phyloP scores from a whole-genome alignment of 1,139 yeast genomes.

The Candida sp. region DNA sequence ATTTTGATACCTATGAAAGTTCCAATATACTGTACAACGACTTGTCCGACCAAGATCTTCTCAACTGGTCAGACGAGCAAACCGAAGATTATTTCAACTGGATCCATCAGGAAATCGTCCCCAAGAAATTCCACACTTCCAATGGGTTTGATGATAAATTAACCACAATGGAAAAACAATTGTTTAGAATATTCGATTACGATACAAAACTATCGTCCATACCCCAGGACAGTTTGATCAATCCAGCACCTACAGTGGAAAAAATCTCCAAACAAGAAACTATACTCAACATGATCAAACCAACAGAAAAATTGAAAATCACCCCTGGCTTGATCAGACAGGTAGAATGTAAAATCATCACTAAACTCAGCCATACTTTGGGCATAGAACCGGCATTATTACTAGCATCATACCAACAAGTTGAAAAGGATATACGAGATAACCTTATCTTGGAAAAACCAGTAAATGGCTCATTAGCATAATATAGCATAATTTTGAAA shows the following conservation, averaged over 20 bases:
- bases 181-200: conserved; percentile 31
- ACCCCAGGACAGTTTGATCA: conserved; percentile 2
- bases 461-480: neutral
- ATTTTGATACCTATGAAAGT: conserved; percentile 11
- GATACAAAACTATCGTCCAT: conserved; percentile 8
- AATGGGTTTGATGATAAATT: conserved; percentile 13
- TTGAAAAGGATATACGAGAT: conserved; percentile 1
- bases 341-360: neutral
- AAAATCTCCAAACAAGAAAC: neutral
- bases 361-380: neutral
- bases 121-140: conserved; percentile 15
- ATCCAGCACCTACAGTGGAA: neutral
- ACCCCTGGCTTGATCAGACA: neutral
- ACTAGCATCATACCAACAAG: neutral
- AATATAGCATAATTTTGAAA: no score
- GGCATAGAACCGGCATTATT: neutral
- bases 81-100: conserved; percentile 39
- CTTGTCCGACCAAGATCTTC: conserved; percentile 21
- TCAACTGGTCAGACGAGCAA: conserved; percentile 37
- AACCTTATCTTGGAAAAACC: neutral
- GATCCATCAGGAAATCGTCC: conserved; percentile 32
- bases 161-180: conserved; percentile 29
- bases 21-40: conserved; percentile 15
- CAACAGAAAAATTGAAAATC: neutral
- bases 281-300: neutral